phyloP scores from a whole-genome alignment of 768 basidiomycete species.

The Mycena haematopus region DNA sequence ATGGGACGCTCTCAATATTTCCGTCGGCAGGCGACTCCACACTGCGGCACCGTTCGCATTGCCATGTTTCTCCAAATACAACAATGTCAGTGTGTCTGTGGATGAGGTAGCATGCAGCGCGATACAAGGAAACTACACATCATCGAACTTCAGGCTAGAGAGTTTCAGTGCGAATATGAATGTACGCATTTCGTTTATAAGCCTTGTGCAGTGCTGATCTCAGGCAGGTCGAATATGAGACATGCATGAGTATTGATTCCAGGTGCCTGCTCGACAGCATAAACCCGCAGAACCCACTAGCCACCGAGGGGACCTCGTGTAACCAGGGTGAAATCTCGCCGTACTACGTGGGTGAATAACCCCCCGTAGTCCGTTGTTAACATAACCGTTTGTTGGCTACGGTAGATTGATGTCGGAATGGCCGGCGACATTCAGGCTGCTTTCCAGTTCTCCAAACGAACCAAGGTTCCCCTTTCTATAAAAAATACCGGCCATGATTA shows the following conservation, averaged over 20 bases:
- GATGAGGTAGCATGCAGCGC: slow-evolving; percentile 1
- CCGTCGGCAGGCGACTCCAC: slow-evolving; percentile 14
- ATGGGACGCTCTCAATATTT: slow-evolving; percentile 12
- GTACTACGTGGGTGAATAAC: slow-evolving; percentile 16
- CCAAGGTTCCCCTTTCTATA: slow-evolving; percentile 32
- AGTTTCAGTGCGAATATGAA: slow-evolving; percentile 17
- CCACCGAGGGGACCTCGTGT: slow-evolving; percentile 10
- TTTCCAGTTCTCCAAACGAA: slow-evolving; percentile 31
- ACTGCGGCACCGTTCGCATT: slow-evolving; percentile 9
- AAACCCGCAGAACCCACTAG: slow-evolving; percentile 1
- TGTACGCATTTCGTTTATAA: too few species aligned
- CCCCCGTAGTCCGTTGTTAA: background rate
- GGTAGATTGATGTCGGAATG: slow-evolving; percentile 32
- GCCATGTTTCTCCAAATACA: slow-evolving; percentile 20
- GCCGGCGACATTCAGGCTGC: slow-evolving; percentile 33
- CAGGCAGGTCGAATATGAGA: slow-evolving; percentile 17
- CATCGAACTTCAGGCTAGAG: background rate
- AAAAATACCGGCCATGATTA: slow-evolving; percentile 40
- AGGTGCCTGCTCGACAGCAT: slow-evolving; percentile 15
- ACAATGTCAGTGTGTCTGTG: background rate
- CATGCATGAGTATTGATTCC: slow-evolving; percentile 7
- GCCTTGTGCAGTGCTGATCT: too few species aligned
- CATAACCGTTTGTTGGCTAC: background rate
- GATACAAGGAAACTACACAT: slow-evolving; percentile 15
- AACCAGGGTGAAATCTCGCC: slow-evolving; percentile 23